phyloP scores from a whole-genome alignment of 805 yeast genomes.

The Maudiozyma barnettii region DNA sequence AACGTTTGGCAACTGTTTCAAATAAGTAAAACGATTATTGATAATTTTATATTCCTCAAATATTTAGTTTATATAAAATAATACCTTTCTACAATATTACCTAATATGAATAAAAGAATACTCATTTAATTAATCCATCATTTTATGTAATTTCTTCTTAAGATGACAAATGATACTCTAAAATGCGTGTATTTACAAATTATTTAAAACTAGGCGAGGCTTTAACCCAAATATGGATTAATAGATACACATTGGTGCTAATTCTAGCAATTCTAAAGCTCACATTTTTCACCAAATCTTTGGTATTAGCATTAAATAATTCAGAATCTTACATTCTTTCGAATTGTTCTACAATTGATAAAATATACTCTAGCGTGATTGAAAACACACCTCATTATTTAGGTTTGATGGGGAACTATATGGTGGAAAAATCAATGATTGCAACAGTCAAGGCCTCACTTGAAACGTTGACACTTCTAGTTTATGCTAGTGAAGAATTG shows the following conservation, averaged over 20 bases:
- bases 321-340: conserved; percentile 32
- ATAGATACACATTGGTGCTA: conserved; percentile 50
- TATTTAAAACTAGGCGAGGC: conserved; percentile 45
- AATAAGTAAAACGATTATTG: too few relatives aligned
- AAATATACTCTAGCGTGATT: conserved; percentile 23
- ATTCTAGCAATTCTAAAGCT: conserved; percentile 53
- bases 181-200: conserved; percentile 3
- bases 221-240: conserved; percentile 57
- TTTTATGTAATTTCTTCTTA: too few relatives aligned
- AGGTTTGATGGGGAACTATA: conserved; percentile 43
- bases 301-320: conserved; percentile 34
- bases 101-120: too few relatives aligned
- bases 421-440: conserved; percentile 40
- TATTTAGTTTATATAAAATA: too few relatives aligned
- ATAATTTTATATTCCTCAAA: too few relatives aligned
- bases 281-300: conserved; percentile 41
- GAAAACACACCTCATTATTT: conserved; percentile 49
- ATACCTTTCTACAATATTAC: too few relatives aligned
- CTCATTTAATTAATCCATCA: too few relatives aligned
- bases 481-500: conserved; percentile 51
- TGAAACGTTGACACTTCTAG: conserved; percentile 34
- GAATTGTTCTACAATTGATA: conserved; percentile 42
- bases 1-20: too few relatives aligned
- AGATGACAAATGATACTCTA: not conserved
- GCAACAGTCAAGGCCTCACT: conserved; percentile 40